Base-by-base conservation (phyloP, 2,329 filamentous ascomycete genomes). In the Monosporascus ibericus region DNA sequence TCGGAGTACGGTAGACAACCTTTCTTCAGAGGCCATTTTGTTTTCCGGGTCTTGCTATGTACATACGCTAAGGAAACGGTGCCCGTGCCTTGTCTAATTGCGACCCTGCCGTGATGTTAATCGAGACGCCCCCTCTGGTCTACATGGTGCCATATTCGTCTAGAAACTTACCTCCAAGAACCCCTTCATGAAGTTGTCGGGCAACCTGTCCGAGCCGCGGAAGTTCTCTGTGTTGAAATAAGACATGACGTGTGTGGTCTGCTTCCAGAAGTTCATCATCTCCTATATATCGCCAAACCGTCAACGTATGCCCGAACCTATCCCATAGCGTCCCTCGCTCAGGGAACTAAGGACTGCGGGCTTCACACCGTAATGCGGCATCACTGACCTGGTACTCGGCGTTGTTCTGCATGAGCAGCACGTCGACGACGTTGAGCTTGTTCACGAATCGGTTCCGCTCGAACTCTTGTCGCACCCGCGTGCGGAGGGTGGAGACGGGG, bases 231-330 rank as follows among this genome's bases (percentile, higher is more conserved):
- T 81, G 69, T 92, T 85, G 81, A 97, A 99, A 75, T 96, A 99
- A 65, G 94, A 91, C 82, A 99, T 90, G 63, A 99, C 82, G 71
- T 99, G 94, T 58, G 88, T 88, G 57, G 92, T 80, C 75, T 99
- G 94, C 75, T 96, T 96, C 94, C 94, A 99, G 80, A 88, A 99
- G 77, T 99, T 99, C 79, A 99, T 84, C 50, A 89, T 99, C 80
- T 99, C 94, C 92, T 96, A 46, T 49, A 22, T 14, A 42, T 52
- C 38, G 27, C 44, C 44, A 17, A 48, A 60, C 46, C 62, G 59
- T 48, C 44, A 47, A 47, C 20, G 17, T 6, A 44, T 44, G 42
- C 15, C 38, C 39, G 2, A 25, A 20, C 30, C 20, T n/a, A 30
- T 37, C n/a, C 24, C 25, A 49, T 20, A 34, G 27, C n/a, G 15